These are phyloP conservation scores for Pseudogymnoascus sp. DNA, from an alignment of 2,329 filamentous ascomycete genomes.

Conservation along the genomic window DNA sequence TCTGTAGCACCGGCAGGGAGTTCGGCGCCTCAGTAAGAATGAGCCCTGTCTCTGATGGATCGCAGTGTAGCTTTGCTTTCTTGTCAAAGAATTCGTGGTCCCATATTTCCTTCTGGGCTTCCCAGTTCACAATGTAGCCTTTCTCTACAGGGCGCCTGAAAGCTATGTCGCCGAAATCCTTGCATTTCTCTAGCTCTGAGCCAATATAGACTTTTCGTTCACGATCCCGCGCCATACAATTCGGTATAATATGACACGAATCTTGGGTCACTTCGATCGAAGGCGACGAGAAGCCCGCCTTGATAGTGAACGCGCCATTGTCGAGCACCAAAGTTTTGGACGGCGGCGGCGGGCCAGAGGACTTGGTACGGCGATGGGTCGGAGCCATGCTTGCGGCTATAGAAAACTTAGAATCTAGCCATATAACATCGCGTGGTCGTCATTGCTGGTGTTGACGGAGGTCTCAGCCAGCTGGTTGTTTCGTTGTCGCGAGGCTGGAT, in stretches of 20 bases:
- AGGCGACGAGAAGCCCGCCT: conserved; percentile 63
- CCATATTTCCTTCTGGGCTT: conserved; percentile 92
- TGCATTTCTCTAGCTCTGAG: conserved; percentile 68
- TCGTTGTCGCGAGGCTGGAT: neutral
- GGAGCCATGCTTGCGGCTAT: conserved; percentile 21
- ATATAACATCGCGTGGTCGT: neutral
- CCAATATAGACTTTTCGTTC: conserved; percentile 72
- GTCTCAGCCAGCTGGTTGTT: neutral
- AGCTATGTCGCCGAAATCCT: conserved; percentile 79
- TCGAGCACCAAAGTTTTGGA: conserved; percentile 75
- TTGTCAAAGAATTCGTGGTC: conserved; percentile 75
- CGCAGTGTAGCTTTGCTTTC: conserved; percentile 58
- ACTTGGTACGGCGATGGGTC: conserved; percentile 40
- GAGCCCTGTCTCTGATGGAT: conserved; percentile 74
- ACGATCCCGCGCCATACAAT: conserved; percentile 79
- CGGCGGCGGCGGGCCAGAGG: conserved; percentile 44
- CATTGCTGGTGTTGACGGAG: conserved; percentile 3
- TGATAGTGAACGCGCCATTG: conserved; percentile 86
- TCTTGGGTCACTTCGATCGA: conserved; percentile 30
- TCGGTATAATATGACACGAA: conserved; percentile 68
- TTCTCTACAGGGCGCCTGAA: conserved; percentile 89
- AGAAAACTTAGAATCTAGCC: neutral
- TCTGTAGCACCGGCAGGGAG: conserved; percentile 69
- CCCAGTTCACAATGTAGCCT: conserved; percentile 94
- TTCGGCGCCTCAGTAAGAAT: conserved; percentile 83